Base-by-base conservation (phyloP, 805 yeast genomes). In the Pichia californica region DNA sequence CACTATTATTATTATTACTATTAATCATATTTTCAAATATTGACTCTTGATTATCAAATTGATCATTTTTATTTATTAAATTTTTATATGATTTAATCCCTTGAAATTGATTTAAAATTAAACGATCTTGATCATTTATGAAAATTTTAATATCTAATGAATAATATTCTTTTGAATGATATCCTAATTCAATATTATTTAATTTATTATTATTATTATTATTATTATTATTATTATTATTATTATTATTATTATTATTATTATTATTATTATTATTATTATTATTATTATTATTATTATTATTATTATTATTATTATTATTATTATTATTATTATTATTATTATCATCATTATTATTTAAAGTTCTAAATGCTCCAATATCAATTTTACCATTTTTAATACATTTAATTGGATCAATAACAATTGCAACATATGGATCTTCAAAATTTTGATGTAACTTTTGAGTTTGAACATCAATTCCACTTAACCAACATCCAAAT, bases 401-500 rank as follows among this genome's bases (percentile, higher is more conserved):
- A 1, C 91, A 80, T 54, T 79, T 77, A 40, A 77, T 73, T 0
- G 96, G 96, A 62, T 88, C 97, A 40, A 89, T 74, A 7, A 88
- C 96, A 26, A 88, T 68, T 0, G 96, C 96, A 45, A 88, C 68
- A 57, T 85, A 88, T 1, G 97, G 97, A 54, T 88, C 97, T 60
- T 88, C 96, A 57, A 80, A 88, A 45, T 76, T 78, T 63, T 88
- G 97, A 55, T 89, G 88, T 57, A 88, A 71, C 19, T 70, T 63
- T 59, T 91, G 98, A 0, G 98, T 91, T 36, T 85, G 81, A 28
- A 93, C 95, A 63, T 91, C 98, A 31, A 91, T 88, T 4, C 93
- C 94, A 43, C 93, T 81, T 35, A 91, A 64, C 96, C 97, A 91
- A 61, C 97, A 89, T 15, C 96, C 97, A 61, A 88, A 91, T 0